Percentiles rank a stretch among this genome's conserved stretches.
Evolutionary conservation across 1,284 basidiomycete genomes (phyloP).

Genomic region (Ceratobasidium sp.): DNA sequence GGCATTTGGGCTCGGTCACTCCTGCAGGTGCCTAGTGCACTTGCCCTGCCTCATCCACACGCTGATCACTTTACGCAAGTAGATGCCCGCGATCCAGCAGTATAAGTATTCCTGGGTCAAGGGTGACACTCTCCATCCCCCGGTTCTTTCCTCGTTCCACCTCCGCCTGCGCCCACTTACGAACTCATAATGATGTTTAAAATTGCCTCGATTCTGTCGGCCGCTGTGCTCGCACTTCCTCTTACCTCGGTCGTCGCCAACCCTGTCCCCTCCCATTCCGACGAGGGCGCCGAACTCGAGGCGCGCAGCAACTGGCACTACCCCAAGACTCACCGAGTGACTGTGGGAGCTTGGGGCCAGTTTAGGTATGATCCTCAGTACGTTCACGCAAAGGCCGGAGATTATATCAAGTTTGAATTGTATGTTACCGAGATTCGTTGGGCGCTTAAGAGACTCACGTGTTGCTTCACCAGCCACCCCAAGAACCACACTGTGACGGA

Average conservation of each 20-base stretch:
- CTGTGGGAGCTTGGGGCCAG: constrained; percentile 16
- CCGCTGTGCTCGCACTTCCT: constrained; percentile 13
- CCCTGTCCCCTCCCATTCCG: not conserved
- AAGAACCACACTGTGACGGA: constrained; percentile 25
- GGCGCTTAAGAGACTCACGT: not conserved
- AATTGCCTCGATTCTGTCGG: constrained; percentile 5
- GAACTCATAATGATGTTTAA: constrained; percentile 8
- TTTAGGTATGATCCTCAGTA: constrained; percentile 16
- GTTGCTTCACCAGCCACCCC: not conserved
- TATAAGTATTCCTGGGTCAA: not conserved
- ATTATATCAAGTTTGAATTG: constrained; percentile 30
- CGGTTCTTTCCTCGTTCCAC: not conserved
- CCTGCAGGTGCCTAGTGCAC: too few species aligned
- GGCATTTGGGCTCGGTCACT: too few species aligned
- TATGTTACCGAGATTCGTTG: not conserved
- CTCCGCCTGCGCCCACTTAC: not conserved
- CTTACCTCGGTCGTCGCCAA: constrained; percentile 1
- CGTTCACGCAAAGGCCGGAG: constrained; percentile 20
- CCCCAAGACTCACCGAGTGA: constrained; percentile 24
- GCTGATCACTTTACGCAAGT: not conserved
- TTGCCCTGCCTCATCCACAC: too few species aligned
- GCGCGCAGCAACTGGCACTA: not conserved
- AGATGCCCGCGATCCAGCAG: not conserved
- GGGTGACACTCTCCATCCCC: not conserved
- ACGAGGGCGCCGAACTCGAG: not conserved